Evolutionary conservation across 805 yeast species (phyloP), one percentile per base, ranked within the genome.

Genomic region (Saturnispora galanensis): DNA sequence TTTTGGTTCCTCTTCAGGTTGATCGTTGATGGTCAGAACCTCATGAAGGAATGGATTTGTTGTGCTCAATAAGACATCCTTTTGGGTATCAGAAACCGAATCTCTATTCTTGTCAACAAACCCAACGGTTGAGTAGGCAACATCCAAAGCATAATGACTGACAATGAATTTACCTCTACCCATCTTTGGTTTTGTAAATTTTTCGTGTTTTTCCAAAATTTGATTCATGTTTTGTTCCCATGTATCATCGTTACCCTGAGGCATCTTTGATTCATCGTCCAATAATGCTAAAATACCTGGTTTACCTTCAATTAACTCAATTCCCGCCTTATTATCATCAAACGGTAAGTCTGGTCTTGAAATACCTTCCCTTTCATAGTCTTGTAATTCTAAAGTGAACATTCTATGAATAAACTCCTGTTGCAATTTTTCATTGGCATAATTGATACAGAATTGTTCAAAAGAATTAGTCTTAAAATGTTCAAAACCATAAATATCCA

Each of bases 381-480:
- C 97, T 58, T 89, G 96, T 69, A 93, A 97, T 62, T 90, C 98
- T 50, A 93, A 74, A 61, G 90, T 90, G 76, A 90, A 90, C 44
- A 90, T 97, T 58, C 90, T 97, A 68, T 88, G 97, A 57, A 89
- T 90, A 66, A 90, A 90, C 63, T 90, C 97, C 65, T 90, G 97
- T 66, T 90, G 97, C 56, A 90, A 73, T 66, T 90, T 90, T 68
- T 90, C 98, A 65, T 89, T 89, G 38, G 97, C 96, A 63, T 89
- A 89, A 63, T 89, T 89, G 66, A 89, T 89, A 69, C 98, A 90
- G 65, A 90, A 90, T 65, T 90, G 98, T 66, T 90, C 98, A 58
- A 90, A 90, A 8, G 96, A 88, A 66, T 90, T 90, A 56, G 77
- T 80, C 53, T 86, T 89, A 62, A 90, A 90, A 65, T 90, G 97